These are phyloP conservation scores for Candida nonsorbophila DNA, from an alignment of 805 yeast species.

Conservation along the genomic window DNA sequence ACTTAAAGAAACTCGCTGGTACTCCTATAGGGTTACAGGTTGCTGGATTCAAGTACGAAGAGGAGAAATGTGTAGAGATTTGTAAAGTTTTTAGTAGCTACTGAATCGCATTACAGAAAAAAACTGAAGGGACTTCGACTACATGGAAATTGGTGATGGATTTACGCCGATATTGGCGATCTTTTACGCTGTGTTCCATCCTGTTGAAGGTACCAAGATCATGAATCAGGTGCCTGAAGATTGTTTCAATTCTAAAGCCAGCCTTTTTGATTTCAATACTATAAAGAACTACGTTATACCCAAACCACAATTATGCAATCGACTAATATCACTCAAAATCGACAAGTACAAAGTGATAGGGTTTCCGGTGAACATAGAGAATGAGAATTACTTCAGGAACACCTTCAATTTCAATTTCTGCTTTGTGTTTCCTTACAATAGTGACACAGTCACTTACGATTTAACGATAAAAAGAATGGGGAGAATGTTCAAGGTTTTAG, in stretches of 20 bases:
- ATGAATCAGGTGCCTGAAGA: constrained; percentile 87
- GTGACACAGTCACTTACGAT: constrained; percentile 82
- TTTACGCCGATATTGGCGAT: constrained; percentile 86
- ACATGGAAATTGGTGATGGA: constrained; percentile 40
- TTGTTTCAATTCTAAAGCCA: constrained; percentile 36
- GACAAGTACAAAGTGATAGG: constrained; percentile 72
- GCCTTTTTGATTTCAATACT: constrained; percentile 69
- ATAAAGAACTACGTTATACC: constrained; percentile 92
- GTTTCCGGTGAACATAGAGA: constrained; percentile 80
- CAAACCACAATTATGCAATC: constrained; percentile 84
- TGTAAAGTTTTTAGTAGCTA: too few relatives aligned
- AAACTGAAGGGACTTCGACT: too few relatives aligned
- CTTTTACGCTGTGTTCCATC: constrained; percentile 90
- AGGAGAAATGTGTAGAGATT: constrained; percentile 53
- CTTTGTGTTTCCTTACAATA: constrained; percentile 79
- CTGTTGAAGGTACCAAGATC: constrained; percentile 91
- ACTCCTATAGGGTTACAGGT: constrained; percentile 65
- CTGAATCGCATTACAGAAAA: too few relatives aligned
- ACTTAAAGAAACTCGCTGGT: constrained; percentile 49
- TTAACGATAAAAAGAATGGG: constrained; percentile 81
- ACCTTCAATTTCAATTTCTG: constrained; percentile 91
- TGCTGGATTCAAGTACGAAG: constrained; percentile 54
- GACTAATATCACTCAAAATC: constrained; percentile 68
- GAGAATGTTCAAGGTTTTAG: constrained; percentile 81
- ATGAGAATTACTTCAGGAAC: constrained; percentile 77